phyloP scores from a whole-genome alignment of 2,329 filamentous ascomycete species.

The Penicillium sp. region DNA sequence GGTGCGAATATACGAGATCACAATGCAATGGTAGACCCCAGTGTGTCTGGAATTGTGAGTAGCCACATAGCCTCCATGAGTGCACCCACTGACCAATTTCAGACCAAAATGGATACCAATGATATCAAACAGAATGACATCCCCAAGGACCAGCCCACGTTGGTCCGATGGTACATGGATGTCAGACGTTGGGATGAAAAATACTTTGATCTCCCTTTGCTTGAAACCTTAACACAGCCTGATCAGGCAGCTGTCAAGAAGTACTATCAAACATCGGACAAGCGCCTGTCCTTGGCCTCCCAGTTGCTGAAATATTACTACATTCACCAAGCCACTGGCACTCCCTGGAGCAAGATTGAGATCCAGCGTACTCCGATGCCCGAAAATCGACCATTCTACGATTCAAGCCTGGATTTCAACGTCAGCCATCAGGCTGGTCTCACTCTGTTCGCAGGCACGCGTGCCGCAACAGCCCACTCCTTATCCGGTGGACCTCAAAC shows the following conservation, averaged over 20 bases:
- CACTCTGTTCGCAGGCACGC: conserved; percentile 55
- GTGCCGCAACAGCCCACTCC: conserved; percentile 15
- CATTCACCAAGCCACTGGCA: conserved; percentile 52
- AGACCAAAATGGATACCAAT: conserved; percentile 13
- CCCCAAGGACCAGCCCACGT: conserved; percentile 11
- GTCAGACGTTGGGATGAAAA: conserved; percentile 33
- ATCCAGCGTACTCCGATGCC: conserved; percentile 52
- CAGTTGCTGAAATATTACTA: conserved; percentile 61
- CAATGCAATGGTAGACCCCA: not conserved
- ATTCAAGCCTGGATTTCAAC: conserved; percentile 56
- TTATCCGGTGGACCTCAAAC: not conserved
- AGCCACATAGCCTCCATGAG: not conserved
- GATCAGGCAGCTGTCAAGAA: conserved; percentile 51
- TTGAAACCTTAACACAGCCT: conserved; percentile 39
- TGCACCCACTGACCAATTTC: not conserved
- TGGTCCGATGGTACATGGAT: conserved; percentile 46
- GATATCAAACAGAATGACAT: conserved; percentile 10
- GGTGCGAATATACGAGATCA: not conserved
- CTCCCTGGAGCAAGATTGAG: conserved; percentile 56
- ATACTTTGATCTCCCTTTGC: conserved; percentile 34
- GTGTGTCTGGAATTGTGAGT: not conserved
- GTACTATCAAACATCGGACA: conserved; percentile 55
- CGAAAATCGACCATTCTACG: conserved; percentile 51
- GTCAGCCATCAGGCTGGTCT: conserved; percentile 63
- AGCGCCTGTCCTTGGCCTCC: conserved; percentile 60